Evolutionary conservation across 1,284 basidiomycete genomes (phyloP).

Genomic region (Caloboletus inedulis): DNA sequence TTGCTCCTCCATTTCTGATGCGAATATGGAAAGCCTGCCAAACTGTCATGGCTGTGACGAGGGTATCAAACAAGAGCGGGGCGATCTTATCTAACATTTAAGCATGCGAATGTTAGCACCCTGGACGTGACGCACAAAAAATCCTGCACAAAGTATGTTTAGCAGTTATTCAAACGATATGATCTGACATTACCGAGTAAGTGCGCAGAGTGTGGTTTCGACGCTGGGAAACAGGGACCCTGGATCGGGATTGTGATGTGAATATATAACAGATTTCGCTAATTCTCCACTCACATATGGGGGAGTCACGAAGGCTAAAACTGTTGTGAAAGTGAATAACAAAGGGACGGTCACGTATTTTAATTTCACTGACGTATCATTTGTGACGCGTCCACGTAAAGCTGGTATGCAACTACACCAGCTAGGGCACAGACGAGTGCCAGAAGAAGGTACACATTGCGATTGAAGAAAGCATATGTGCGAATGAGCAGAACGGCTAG

Average conservation of each 20-base stretch:
- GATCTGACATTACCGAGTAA: slow-evolving; percentile 53
- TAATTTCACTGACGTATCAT: slow-evolving; percentile 58
- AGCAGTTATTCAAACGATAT: slow-evolving; percentile 9
- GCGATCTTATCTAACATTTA: slow-evolving; percentile 51
- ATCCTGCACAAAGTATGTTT: slow-evolving; percentile 42
- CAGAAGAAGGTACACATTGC: slow-evolving; percentile 61
- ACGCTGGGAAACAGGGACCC: slow-evolving; percentile 73
- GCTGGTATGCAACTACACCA: slow-evolving; percentile 72
- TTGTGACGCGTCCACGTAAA: slow-evolving; percentile 71
- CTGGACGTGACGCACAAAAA: slow-evolving; percentile 53
- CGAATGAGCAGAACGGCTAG: slow-evolving; percentile 72
- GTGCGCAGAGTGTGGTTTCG: slow-evolving; percentile 74
- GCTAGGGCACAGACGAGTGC: slow-evolving; percentile 59
- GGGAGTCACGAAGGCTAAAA: slow-evolving; percentile 63
- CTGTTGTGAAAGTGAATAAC: slow-evolving; percentile 37
- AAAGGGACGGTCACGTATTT: not conserved
- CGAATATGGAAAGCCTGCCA: slow-evolving; percentile 71
- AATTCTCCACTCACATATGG: slow-evolving; percentile 46
- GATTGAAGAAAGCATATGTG: slow-evolving; percentile 80
- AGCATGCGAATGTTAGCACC: not conserved
- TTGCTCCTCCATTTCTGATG: slow-evolving; percentile 67
- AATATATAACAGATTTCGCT: not conserved
- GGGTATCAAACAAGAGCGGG: slow-evolving; percentile 71
- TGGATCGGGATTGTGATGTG: slow-evolving; percentile 28
- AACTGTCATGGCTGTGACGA: slow-evolving; percentile 75